Percentiles rank a stretch among this genome's conserved stretches.
Conservation (phyloP, 2,329 filamentous ascomycete species). For the Monosporascus sp. region DNA sequence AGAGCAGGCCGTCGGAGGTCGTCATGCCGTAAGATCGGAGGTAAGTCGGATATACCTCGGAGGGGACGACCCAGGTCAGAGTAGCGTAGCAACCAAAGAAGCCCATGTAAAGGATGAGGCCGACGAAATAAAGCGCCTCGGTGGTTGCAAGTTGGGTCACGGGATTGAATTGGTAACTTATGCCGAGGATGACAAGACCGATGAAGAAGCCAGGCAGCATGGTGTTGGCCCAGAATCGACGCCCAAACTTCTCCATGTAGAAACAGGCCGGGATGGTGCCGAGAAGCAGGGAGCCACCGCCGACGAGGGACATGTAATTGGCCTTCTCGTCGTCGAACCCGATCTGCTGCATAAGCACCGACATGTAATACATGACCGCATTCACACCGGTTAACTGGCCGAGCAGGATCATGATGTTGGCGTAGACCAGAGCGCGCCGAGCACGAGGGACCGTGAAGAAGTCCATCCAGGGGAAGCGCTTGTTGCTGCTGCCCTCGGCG, state of each 20-base stretch:
- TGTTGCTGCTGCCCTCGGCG: conserved; percentile 44
- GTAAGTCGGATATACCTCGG: conserved; percentile 69
- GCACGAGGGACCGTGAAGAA: conserved; percentile 66
- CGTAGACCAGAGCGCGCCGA: conserved; percentile 61
- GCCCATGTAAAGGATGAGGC: conserved; percentile 62
- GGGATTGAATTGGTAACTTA: conserved; percentile 53
- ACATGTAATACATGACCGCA: conserved; percentile 70
- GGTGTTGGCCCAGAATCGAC: conserved; percentile 68
- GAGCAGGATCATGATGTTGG: conserved; percentile 64
- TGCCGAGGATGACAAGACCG: conserved; percentile 61
- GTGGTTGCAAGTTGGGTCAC: conserved; percentile 40
- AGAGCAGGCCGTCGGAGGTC: conserved; percentile 61
- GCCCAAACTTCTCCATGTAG: conserved; percentile 67
- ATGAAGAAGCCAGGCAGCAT: conserved; percentile 70
- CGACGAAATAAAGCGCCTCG: conserved; percentile 59
- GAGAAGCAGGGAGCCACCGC: conserved; percentile 60
- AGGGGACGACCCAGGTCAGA: conserved; percentile 61
- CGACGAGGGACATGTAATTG: conserved; percentile 72
- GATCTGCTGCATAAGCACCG: conserved; percentile 59
- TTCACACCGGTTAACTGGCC: conserved; percentile 69
- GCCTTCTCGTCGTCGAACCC: conserved; percentile 57
- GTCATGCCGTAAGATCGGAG: conserved; percentile 71
- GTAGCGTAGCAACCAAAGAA: conserved; percentile 65
- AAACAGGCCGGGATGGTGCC: conserved; percentile 64
- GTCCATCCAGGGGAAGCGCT: conserved; percentile 64